Base-by-base conservation (phyloP, 805 yeast species). In the Maudiozyma barnettii region DNA sequence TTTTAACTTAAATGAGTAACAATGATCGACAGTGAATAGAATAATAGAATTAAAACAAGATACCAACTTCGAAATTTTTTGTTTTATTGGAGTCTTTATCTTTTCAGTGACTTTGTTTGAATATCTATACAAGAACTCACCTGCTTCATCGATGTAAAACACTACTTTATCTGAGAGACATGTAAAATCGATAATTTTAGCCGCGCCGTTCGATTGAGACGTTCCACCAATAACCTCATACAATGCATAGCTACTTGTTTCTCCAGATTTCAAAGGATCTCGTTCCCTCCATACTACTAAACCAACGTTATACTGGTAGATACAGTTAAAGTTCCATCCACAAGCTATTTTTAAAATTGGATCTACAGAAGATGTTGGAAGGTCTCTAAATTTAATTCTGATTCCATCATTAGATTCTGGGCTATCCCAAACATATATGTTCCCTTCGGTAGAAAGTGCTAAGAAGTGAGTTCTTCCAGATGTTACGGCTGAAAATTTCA, bases 401-500 rank as follows among this genome's bases (percentile, higher is more conserved):
- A 78, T 70, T 0, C 83, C 87, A 44, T 56, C 58, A 9, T 54
- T 56, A 8, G 68, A 69, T 9, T 59, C 65, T 1, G 64, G 54
- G 7, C 64, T 61, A 59, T 82, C 89, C 90, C 90, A 83, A 1
- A 78, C 70, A 73, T 78, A 81, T 1, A 84, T 49, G 4, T 66
- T 56, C 21, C 75, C 72, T 1, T 63, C 42, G 12, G 69, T 64
- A 51, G 80, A 84, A 41, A 82, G 60, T 0, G 81, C 89, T 13
- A 82, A 62, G 45, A 82, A 73, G 60, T 82, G 88, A 26, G 74
- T 66, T 51, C 91, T 63, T 0, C 91, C 91, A 39, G 84, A 74
- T 18, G 79, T 70, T 2, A 82, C 69, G 7, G 77, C 69, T 2
- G 72, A 57, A 43, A 82, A 69, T 43, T 65, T 67, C 1, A 63